Conservation (phyloP, 768 basidiomycete genomes). For the Trametes villosa region DNA sequence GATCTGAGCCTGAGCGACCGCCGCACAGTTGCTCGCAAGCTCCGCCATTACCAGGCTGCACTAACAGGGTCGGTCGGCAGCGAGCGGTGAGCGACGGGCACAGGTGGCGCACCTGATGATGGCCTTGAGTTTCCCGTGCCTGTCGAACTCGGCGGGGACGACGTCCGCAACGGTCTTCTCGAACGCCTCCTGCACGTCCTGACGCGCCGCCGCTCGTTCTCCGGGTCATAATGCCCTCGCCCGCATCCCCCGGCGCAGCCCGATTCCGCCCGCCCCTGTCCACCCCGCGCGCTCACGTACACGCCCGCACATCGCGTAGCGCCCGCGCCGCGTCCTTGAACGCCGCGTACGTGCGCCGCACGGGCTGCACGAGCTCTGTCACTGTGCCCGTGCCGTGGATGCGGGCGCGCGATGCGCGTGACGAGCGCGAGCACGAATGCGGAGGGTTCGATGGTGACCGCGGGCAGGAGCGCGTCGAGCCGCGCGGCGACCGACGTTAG, state of each 20-base stretch:
- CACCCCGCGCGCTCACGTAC: background rate
- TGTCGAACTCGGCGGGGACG: conserved; percentile 27
- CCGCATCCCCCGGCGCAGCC: background rate
- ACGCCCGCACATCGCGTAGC: background rate
- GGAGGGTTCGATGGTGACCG: conserved; percentile 21
- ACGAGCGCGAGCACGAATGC: conserved; percentile 23
- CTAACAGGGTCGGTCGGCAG: background rate
- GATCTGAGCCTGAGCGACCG: conserved; percentile 4
- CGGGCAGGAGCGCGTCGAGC: conserved; percentile 19
- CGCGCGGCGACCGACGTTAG: conserved; percentile 11
- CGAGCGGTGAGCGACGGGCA: background rate
- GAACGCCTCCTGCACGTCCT: conserved; percentile 14
- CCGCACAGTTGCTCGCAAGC: conserved; percentile 15
- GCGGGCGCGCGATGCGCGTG: conserved; percentile 16
- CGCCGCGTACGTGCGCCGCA: conserved; percentile 36
- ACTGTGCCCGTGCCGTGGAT: conserved; percentile 18
- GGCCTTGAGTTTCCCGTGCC: conserved; percentile 27
- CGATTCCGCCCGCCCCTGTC: conserved; percentile 5
- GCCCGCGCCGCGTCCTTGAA: conserved; percentile 36
- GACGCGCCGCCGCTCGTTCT: conserved; percentile 5
- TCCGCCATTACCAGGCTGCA: conserved; percentile 20
- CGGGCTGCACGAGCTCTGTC: conserved; percentile 43
- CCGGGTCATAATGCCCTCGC: conserved; percentile 33
- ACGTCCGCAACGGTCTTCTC: conserved; percentile 12
- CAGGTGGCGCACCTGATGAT: conserved; percentile 16